Percentiles rank a stretch among this genome's conserved stretches.
These are phyloP conservation scores for Fraxinus paxiana DNA, from an alignment of 305 asterid species.

Conservation along the genomic window DNA sequence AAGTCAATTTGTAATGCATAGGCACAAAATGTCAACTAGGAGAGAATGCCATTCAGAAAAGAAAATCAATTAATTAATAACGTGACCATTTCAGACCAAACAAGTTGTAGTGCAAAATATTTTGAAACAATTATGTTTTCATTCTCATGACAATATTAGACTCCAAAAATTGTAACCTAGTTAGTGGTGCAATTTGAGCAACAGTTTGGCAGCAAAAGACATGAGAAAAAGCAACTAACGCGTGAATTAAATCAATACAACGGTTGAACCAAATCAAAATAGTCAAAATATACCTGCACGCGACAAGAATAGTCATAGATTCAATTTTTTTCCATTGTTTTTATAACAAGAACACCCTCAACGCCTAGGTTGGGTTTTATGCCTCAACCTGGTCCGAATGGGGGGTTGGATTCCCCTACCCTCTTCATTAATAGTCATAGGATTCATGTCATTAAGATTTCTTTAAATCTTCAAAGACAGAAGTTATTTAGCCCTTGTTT, in stretches of 20 bases:
- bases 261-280: not conserved
- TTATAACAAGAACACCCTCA: not conserved
- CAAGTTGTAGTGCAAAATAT: not conserved
- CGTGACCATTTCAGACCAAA: not conserved
- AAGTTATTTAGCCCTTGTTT: not conserved
- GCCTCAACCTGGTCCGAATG: not conserved
- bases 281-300: not conserved
- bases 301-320: not conserved
- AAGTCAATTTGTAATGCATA: not conserved
- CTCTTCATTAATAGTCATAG: not conserved
- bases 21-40: not conserved
- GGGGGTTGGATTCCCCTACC: not conserved
- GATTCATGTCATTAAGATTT: conserved; percentile 16
- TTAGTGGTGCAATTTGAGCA: not conserved
- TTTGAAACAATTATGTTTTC: not conserved
- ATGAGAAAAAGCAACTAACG: not conserved
- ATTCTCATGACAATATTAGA: not conserved
- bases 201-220: not conserved
- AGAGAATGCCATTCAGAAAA: not conserved
- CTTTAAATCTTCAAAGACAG: conserved; percentile 2
- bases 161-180: not conserved
- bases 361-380: not conserved
- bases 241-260: not conserved
- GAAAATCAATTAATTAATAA: not conserved
- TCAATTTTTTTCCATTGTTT: not conserved